Conservation (phyloP, 352 stramenopile genomes). For the Globisporangium paroecandrum region DNA sequence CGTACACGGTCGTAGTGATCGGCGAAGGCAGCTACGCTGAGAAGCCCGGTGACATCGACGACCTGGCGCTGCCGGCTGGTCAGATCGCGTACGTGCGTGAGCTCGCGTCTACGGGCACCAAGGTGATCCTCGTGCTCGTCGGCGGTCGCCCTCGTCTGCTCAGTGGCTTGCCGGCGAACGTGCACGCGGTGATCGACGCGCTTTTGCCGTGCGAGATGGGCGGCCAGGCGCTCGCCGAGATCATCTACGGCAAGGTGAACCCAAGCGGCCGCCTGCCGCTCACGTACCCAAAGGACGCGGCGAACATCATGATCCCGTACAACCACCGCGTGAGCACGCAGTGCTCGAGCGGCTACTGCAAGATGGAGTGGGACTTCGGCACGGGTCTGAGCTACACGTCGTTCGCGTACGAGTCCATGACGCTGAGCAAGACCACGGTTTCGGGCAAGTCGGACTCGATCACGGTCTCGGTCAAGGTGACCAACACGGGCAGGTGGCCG, state of each 20-base stretch:
- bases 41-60: conserved; percentile 84
- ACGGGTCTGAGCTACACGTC: conserved; percentile 65
- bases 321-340: conserved; percentile 59
- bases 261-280: conserved; percentile 77
- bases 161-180: conserved; percentile 45
- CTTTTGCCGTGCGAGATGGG: conserved; percentile 79
- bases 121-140: conserved; percentile 77
- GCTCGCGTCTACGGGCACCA: conserved; percentile 59
- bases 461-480: conserved; percentile 40
- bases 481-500: conserved; percentile 57
- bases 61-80: conserved; percentile 56
- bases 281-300: conserved; percentile 72
- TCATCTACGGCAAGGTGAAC: conserved; percentile 76
- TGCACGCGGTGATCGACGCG: conserved; percentile 72
- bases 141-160: conserved; percentile 79
- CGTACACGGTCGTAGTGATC: conserved; percentile 79
- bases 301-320: conserved; percentile 70
- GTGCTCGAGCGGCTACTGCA: conserved; percentile 44
- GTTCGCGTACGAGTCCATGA: conserved; percentile 52
- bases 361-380: conserved; percentile 67
- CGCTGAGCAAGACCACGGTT: conserved; percentile 30
- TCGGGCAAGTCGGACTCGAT: conserved; percentile 25
- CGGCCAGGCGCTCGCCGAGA: conserved; percentile 78
- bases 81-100: conserved; percentile 74
- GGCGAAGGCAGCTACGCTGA: conserved; percentile 80